Evolutionary conservation across 225 moss, liverwort and hornwort genomes (phyloP).

Genomic region (Straminergon stramineum): DNA sequence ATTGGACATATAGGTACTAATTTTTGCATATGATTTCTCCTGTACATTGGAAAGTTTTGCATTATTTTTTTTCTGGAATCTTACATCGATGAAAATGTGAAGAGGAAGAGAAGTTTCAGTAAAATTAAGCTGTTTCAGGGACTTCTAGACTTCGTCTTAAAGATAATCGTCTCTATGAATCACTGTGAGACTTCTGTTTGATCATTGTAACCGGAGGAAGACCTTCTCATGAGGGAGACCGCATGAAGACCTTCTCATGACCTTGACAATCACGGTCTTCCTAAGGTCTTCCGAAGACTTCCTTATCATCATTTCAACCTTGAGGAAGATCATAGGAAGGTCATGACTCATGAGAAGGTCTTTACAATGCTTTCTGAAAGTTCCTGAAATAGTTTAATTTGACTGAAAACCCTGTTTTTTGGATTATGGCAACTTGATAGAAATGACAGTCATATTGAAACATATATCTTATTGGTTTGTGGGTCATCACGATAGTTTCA

Average conservation of each 20-base stretch:
- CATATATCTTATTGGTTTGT: background rate
- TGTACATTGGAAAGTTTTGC: background rate
- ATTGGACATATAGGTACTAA: slow-evolving; percentile 82
- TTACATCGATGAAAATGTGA: background rate
- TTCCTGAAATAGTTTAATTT: background rate
- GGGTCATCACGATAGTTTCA: background rate
- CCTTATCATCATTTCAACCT: background rate
- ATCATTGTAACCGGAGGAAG: background rate
- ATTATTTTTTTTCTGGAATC: background rate
- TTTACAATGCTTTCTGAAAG: background rate
- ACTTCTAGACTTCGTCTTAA: background rate
- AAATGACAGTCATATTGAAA: background rate
- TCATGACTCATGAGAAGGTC: background rate
- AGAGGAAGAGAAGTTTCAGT: background rate
- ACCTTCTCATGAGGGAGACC: background rate
- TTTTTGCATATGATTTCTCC: background rate
- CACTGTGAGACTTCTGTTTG: background rate
- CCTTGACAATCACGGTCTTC: background rate
- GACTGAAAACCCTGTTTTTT: background rate
- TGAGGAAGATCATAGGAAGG: background rate
- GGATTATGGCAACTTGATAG: background rate
- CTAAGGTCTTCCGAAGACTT: background rate
- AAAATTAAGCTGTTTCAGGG: background rate
- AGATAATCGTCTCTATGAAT: background rate
- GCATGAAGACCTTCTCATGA: background rate